Percentiles rank a stretch among this genome's conserved stretches.
Evolutionary conservation across 352 stramenopile species (phyloP).

Genomic region (Pythium rhizo-oryzae): DNA sequence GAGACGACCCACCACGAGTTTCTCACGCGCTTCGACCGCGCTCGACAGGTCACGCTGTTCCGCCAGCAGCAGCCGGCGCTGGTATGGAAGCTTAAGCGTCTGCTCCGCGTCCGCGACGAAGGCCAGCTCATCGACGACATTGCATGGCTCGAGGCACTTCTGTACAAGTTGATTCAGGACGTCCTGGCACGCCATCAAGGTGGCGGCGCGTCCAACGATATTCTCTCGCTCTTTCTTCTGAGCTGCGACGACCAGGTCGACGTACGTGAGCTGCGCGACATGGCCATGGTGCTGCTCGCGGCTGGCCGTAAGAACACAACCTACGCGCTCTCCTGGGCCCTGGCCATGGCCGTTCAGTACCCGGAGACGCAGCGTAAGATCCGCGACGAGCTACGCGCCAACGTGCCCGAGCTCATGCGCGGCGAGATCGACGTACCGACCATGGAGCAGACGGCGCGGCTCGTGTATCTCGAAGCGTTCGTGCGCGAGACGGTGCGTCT

Average conservation of each 20-base stretch:
- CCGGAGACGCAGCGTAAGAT: constrained; percentile 47
- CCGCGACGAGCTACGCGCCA: constrained; percentile 43
- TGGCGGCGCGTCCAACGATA: not conserved
- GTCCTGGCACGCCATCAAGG: constrained; percentile 24
- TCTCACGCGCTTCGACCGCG: constrained; percentile 17
- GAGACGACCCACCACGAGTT: constrained; percentile 27
- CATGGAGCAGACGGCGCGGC: constrained; percentile 49
- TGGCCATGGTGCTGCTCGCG: constrained; percentile 72
- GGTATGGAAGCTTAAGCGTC: constrained; percentile 47
- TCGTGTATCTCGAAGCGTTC: constrained; percentile 67
- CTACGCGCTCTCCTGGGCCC: constrained; percentile 59
- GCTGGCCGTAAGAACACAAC: constrained; percentile 74
- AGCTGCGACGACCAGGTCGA: not conserved
- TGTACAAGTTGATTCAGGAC: constrained; percentile 35
- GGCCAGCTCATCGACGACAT: constrained; percentile 37
- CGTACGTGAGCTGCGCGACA: constrained; percentile 55
- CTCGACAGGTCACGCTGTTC: constrained; percentile 2
- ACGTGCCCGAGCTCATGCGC: constrained; percentile 41
- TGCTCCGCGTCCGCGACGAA: constrained; percentile 35
- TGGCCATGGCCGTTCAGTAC: constrained; percentile 76
- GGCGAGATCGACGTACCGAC: constrained; percentile 28
- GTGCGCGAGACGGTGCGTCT: constrained; percentile 72
- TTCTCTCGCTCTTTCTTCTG: constrained; percentile 47
- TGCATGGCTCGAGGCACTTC: constrained; percentile 24
- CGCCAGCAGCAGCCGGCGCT: constrained; percentile 49